Percentiles rank a stretch among this genome's conserved stretches.
Evolutionary conservation across 1,139 yeast genomes (phyloP).

Genomic region (Saccharomycopsis hybrid): DNA sequence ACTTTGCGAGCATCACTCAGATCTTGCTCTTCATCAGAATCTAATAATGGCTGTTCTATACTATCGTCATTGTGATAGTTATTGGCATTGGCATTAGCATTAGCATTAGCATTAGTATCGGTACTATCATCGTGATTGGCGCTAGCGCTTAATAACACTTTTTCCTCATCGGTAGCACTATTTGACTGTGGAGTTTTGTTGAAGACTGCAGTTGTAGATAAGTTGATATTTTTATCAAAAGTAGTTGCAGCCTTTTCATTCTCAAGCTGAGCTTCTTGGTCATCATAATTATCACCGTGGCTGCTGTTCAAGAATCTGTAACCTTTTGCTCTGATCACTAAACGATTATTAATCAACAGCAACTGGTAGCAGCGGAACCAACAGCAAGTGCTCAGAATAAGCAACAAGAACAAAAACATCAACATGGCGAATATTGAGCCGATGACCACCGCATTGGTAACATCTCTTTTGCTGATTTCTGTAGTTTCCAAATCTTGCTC

Average conservation of each 20-base stretch:
- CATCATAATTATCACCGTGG: no score
- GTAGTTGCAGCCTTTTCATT: background rate
- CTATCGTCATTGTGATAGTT: no score
- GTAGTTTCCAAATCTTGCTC: background rate
- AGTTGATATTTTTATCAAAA: background rate
- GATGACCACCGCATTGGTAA: slow-evolving; percentile 15
- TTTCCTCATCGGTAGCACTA: background rate
- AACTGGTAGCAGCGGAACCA: slow-evolving; percentile 11
- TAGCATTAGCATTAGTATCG: background rate
- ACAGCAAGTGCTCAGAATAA: slow-evolving; percentile 2
- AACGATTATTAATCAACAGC: slow-evolving; percentile 1
- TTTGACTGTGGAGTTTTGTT: background rate
- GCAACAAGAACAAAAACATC: background rate
- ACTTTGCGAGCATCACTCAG: no score
- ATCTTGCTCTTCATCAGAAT: background rate
- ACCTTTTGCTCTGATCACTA: slow-evolving; percentile 8
- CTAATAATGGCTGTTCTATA: no score
- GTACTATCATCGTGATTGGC: background rate
- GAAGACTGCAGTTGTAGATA: background rate
- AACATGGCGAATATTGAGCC: slow-evolving; percentile 12
- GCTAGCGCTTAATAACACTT: background rate
- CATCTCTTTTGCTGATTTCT: slow-evolving; percentile 13
- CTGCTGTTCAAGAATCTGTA: background rate
- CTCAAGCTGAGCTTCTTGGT: background rate
- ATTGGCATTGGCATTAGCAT: no score